Evolutionary conservation across 1,284 basidiomycete genomes (phyloP).

Genomic region (Porodaedalea pini): DNA sequence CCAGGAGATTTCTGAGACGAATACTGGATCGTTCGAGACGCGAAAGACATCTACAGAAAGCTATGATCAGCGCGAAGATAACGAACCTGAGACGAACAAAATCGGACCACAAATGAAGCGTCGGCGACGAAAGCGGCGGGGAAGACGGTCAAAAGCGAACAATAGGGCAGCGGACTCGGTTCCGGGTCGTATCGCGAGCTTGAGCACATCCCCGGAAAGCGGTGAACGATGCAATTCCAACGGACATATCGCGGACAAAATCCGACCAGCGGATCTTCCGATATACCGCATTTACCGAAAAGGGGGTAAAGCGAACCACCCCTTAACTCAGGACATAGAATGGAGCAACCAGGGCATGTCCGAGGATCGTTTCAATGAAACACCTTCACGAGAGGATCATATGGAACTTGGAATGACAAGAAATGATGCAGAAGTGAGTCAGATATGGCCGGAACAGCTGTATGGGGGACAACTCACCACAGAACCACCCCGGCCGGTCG

Average conservation of each 20-base stretch:
- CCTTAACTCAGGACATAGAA: neutral
- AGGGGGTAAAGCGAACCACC: too few species aligned
- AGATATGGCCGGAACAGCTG: too few species aligned
- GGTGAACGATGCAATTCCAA: neutral
- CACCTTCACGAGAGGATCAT: neutral
- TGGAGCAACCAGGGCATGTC: neutral
- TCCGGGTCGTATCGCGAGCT: neutral
- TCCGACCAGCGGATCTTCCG: neutral
- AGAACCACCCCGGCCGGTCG: too few species aligned
- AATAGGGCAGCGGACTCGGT: neutral
- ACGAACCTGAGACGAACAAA: neutral
- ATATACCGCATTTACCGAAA: neutral
- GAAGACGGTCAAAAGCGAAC: neutral
- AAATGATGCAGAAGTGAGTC: neutral
- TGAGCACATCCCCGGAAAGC: neutral
- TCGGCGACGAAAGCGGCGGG: neutral
- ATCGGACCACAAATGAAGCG: neutral
- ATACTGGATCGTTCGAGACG: too few species aligned
- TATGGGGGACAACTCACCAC: too few species aligned
- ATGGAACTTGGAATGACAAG: neutral
- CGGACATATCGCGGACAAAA: neutral
- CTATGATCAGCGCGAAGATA: neutral
- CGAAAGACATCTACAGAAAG: too few species aligned
- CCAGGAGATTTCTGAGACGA: too few species aligned
- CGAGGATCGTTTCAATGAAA: neutral